phyloP scores from a whole-genome alignment of 2,329 filamentous ascomycete genomes.

The Calycina marina region DNA sequence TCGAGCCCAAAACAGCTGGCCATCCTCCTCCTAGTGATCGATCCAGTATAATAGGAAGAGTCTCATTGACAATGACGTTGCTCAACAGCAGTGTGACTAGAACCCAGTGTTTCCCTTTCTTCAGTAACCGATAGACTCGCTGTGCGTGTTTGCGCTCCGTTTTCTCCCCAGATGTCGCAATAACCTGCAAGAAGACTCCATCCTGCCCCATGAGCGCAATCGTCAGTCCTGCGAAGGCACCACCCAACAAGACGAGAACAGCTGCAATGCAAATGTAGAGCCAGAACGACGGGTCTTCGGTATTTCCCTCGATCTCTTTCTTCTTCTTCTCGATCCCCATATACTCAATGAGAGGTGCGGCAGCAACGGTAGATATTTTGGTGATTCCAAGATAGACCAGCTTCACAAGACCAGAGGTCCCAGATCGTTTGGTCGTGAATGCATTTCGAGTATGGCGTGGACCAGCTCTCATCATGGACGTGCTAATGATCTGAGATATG shows the following conservation, averaged over 20 bases:
- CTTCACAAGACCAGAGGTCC: conserved; percentile 36
- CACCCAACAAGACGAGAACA: conserved; percentile 70
- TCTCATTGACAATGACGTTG: conserved; percentile 98
- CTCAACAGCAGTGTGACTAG: conserved; percentile 84
- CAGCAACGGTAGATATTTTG: conserved; percentile 21
- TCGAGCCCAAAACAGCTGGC: conserved; percentile 86
- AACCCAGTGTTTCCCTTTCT: conserved; percentile 94
- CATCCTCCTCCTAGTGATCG: conserved; percentile 86
- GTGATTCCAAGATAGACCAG: conserved; percentile 34
- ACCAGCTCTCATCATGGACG: conserved; percentile 12
- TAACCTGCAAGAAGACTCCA: conserved; percentile 92
- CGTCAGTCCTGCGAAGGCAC: conserved; percentile 88
- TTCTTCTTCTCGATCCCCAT: conserved; percentile 32
- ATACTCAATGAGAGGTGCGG: conserved; percentile 22
- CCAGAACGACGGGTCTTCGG: conserved; percentile 55
- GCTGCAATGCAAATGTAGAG: conserved; percentile 68
- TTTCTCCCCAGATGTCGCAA: conserved; percentile 71
- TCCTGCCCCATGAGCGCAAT: conserved; percentile 62
- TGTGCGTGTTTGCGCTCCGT: conserved; percentile 76
- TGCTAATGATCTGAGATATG: too few relatives aligned
- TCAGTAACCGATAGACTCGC: conserved; percentile 64
- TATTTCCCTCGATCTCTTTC: conserved; percentile 25
- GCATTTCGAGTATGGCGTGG: conserved; percentile 16
- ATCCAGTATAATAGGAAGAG: conserved; percentile 86
- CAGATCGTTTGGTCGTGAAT: conserved; percentile 30